Percentiles rank a stretch among this genome's conserved stretches.
phyloP scores from a whole-genome alignment of 352 stramenopile species.

The Globisporangium cylindrosporum region DNA sequence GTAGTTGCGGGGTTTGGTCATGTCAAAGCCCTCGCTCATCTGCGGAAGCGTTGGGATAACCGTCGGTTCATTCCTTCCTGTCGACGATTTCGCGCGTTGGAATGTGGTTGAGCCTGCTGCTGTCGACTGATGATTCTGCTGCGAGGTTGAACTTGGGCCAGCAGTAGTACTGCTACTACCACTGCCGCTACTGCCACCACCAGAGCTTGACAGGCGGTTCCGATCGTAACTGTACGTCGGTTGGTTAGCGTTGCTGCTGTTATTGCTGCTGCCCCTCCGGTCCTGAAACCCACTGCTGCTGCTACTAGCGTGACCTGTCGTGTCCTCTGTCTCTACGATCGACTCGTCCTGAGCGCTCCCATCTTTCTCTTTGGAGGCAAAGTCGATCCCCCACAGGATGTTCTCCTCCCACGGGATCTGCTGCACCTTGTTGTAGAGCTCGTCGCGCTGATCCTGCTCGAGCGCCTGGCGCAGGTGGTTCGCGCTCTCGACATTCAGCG shows the following conservation, averaged over 20 bases:
- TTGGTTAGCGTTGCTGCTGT: background rate
- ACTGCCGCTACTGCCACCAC: background rate
- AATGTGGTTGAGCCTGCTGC: background rate
- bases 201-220: background rate
- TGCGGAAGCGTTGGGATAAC: background rate
- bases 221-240: background rate
- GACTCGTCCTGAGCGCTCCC: background rate
- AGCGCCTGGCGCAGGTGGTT: slow-evolving; percentile 18
- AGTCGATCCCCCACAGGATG: slow-evolving; percentile 77
- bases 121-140: background rate
- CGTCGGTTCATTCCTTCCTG: background rate
- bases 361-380: slow-evolving; percentile 27
- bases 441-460: slow-evolving; percentile 35
- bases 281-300: background rate
- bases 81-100: slow-evolving; percentile 5
- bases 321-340: slow-evolving; percentile 13
- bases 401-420: slow-evolving; percentile 80
- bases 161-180: background rate
- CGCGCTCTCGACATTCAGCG: slow-evolving; percentile 17
- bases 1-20: slow-evolving; percentile 72
- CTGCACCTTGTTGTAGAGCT: slow-evolving; percentile 77
- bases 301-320: background rate
- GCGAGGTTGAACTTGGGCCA: background rate
- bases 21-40: slow-evolving; percentile 49
- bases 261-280: background rate